These are phyloP conservation scores for Metschnikowia anglica DNA, from an alignment of 805 yeast species.

Conservation along the genomic window DNA sequence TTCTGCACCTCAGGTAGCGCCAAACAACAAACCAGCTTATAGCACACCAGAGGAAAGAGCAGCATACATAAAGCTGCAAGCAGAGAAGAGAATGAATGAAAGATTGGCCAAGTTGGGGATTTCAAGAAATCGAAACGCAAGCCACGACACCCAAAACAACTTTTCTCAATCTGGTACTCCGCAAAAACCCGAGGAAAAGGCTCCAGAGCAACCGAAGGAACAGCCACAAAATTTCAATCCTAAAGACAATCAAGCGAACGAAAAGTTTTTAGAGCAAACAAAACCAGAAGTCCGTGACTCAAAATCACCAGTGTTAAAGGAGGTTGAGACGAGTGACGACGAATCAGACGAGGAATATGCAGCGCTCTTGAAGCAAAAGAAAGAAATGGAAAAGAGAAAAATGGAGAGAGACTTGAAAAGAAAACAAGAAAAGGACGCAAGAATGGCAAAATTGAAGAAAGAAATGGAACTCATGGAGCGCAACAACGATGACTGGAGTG, in stretches of 20 bases:
- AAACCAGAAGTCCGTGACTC: conserved; percentile 1
- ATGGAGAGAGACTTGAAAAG: conserved; percentile 47
- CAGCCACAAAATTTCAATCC: conserved; percentile 20
- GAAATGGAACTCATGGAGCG: conserved; percentile 50
- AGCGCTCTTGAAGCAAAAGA: conserved; percentile 45
- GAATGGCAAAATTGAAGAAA: conserved; percentile 54
- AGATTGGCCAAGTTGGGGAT: conserved; percentile 80
- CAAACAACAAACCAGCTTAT: conserved; percentile 28
- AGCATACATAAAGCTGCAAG: conserved; percentile 77
- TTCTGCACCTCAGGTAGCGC: conserved; percentile 10
- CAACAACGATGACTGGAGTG: conserved; percentile 25
- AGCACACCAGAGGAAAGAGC: conserved; percentile 66
- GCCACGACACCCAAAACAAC: not conserved
- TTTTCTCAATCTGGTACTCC: conserved; percentile 15
- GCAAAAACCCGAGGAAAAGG: conserved; percentile 7
- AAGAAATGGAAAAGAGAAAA: conserved; percentile 45
- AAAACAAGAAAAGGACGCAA: conserved; percentile 58
- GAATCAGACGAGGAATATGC: conserved; percentile 50
- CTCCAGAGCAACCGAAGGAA: conserved; percentile 5
- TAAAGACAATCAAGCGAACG: conserved; percentile 11
- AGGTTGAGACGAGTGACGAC: conserved; percentile 27
- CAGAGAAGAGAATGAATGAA: conserved; percentile 75
- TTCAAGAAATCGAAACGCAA: conserved; percentile 34
- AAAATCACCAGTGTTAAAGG: conserved; percentile 19
- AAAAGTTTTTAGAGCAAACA: conserved; percentile 7